Base-by-base conservation (phyloP, 169 alveolate genomes). In the Plasmodium vivax region DNA sequence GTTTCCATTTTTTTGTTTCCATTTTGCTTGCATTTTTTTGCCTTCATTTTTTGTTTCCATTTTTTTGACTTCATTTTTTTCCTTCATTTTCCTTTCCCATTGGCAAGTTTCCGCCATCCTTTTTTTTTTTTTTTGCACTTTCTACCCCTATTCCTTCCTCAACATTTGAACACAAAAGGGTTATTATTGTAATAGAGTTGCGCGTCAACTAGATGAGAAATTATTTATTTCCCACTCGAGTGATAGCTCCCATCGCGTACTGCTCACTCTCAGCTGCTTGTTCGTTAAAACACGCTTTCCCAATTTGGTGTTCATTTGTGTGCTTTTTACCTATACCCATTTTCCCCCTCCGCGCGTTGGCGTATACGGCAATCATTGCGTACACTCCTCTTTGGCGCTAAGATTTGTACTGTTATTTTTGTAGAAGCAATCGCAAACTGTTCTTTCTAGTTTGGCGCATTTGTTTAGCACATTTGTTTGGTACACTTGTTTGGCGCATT, bases 371-470 rank as follows among this genome's bases (percentile, higher is more conserved):
- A 68, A 16, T 27, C 19, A 23, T 30, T 68, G 6, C 77, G 32
- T 62, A 68, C 77, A 68, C 38, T 68, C n/a, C 38, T 68, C 0
- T 68, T 68, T 30, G 41, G 77, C 38, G 58, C 36, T 30, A 80
- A 80, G 73, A 32, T 80, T 80, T 80, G 85, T 45, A 19, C 85
- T 38, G 85, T 45, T 80, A 12, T 16, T 80, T 80, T 80, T 80
- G 73, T 80, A 80, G 85, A 80, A 80, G 45, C 34, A 43, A 32
- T 38, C 19, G 7, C 77, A 23, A 68, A 80, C 85, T 12, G 34
- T 14, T n/a, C 71, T 80, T 43, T 43, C 34, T 3, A 43, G 14
- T 80, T 80, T 14, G 41, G 12, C 30, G 34, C 23, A 56, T 56
- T n/a, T n/a, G n/a, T n/a, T n/a, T n/a, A n/a, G n/a, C n/a, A n/a